Conservation (phyloP, 257 asterid genomes). For the Echites panduratus region DNA sequence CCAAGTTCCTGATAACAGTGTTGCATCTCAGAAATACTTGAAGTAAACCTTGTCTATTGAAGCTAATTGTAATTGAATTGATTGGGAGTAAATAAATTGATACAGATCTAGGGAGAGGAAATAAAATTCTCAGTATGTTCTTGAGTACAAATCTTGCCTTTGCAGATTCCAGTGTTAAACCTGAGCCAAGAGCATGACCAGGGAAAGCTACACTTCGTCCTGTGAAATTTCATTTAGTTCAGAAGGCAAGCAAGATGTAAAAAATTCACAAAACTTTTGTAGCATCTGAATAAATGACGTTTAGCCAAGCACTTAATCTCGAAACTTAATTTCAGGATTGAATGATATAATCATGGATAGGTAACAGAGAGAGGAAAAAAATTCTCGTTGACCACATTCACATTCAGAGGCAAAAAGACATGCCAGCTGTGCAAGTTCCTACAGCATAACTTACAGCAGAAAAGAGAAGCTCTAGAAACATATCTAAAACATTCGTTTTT, state of each 20-base stretch:
- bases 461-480: neutral
- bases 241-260: neutral
- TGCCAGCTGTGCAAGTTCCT: neutral
- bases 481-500: neutral
- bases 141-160: conserved; percentile 55
- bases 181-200: conserved; percentile 94
- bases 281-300: neutral
- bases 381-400: neutral
- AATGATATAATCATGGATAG: neutral
- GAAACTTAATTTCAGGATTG: neutral
- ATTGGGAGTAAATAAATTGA: conserved; percentile 1
- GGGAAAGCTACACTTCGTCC: conserved; percentile 99
- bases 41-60: conserved; percentile 7
- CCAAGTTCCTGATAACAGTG: conserved; percentile 73
- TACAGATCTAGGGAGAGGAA: conserved; percentile 20
- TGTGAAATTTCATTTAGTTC: conserved; percentile 24
- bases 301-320: neutral
- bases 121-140: conserved; percentile 13
- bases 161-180: conserved; percentile 81
- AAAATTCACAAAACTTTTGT: neutral
- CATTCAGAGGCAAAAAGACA: neutral
- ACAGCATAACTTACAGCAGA: neutral
- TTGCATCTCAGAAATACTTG: conserved; percentile 18
- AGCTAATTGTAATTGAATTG: conserved; percentile 2
- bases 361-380: neutral